Conservation (phyloP, 177 flowering plant genomes). For the Vitis hybrid region DNA sequence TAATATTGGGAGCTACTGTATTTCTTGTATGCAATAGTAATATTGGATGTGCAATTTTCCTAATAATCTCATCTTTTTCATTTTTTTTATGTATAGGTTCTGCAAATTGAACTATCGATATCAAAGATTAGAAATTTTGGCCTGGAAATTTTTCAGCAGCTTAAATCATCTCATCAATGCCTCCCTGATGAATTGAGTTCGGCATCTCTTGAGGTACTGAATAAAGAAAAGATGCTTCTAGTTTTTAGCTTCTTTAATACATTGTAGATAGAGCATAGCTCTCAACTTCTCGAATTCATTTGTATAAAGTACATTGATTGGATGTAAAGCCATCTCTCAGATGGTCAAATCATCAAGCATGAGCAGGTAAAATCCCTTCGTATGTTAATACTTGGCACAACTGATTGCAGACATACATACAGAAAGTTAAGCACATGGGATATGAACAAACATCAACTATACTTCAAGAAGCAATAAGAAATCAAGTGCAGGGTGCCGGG, state of each 20-base stretch:
- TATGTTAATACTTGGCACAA: constrained; percentile 6
- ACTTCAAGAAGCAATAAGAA: constrained; percentile 51
- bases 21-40: too few species aligned
- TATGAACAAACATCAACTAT: constrained; percentile 41
- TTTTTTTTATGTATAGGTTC: constrained; percentile 41
- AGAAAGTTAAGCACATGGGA: constrained; percentile 54
- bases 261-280: not conserved
- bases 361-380: not conserved
- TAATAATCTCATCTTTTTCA: not conserved
- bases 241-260: constrained; percentile 2
- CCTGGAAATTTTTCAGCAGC: constrained; percentile 47
- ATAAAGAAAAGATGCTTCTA: not conserved
- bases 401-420: constrained; percentile 51
- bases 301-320: not conserved
- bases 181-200: constrained; percentile 63
- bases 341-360: constrained; percentile 3
- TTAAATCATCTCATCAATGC: constrained; percentile 44
- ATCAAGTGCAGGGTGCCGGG: constrained; percentile 44
- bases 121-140: constrained; percentile 39
- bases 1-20: too few species aligned
- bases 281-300: not conserved
- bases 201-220: constrained; percentile 70
- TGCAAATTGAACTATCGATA: constrained; percentile 59
- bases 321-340: not conserved
- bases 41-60: not conserved